These are phyloP conservation scores for Theileria annulata DNA, from an alignment of 169 alveolate genomes.

Conservation along the genomic window DNA sequence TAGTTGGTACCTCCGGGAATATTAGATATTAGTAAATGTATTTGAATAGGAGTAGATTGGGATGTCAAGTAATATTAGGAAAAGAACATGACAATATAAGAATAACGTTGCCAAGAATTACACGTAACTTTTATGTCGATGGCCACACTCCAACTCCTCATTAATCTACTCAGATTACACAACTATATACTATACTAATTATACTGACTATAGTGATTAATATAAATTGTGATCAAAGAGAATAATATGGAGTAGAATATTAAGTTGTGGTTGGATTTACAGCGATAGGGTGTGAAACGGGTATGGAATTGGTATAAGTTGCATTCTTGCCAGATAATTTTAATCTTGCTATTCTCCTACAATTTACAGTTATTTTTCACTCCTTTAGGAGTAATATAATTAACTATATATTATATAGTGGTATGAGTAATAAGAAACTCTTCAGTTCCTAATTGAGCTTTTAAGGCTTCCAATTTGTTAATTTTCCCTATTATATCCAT, in stretches of 20 bases:
- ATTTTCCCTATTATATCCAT: slow-evolving; percentile 51
- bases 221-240: no score
- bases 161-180: slow-evolving; percentile 35
- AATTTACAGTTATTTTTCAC: not conserved
- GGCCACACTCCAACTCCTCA: slow-evolving; percentile 94
- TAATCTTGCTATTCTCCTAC: slow-evolving; percentile 59
- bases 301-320: slow-evolving; percentile 39
- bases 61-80: slow-evolving; percentile 88
- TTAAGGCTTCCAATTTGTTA: slow-evolving; percentile 63
- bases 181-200: not conserved
- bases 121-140: slow-evolving; percentile 93
- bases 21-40: not conserved
- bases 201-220: no score
- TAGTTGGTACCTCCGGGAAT: no score
- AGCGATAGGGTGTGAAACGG: slow-evolving; percentile 67
- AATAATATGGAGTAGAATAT: not conserved
- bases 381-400: no score
- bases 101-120: slow-evolving; percentile 86
- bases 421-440: slow-evolving; percentile 36
- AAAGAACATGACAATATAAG: slow-evolving; percentile 82
- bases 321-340: slow-evolving; percentile 28
- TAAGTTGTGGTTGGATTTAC: slow-evolving; percentile 44
- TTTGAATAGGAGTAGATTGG: slow-evolving; percentile 86
- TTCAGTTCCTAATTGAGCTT: slow-evolving; percentile 66
- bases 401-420: no score